Percentiles rank a stretch among this genome's conserved stretches.
phyloP scores from a whole-genome alignment of 2,329 filamentous ascomycete species.

The Aspergillus tubingensis region DNA sequence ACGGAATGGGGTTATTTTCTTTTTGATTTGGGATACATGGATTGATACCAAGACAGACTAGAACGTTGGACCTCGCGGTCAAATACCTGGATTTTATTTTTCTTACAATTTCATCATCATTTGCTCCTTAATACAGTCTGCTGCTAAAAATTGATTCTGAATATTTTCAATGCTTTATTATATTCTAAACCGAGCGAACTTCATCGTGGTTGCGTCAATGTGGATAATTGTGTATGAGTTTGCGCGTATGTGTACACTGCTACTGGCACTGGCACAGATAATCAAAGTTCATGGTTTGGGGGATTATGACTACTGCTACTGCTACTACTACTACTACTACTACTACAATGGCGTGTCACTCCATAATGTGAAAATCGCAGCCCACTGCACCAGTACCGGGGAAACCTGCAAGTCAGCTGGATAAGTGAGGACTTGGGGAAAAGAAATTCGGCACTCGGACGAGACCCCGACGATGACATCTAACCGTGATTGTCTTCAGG shows the following conservation, averaged over 20 bases:
- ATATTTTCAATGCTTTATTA: slow-evolving; percentile 14
- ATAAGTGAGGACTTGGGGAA: too few relatives aligned
- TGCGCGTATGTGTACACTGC: slow-evolving; percentile 17
- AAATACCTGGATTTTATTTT: slow-evolving; percentile 21
- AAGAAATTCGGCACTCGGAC: slow-evolving; percentile 1
- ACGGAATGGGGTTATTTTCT: slow-evolving; percentile 29
- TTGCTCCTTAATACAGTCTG: slow-evolving; percentile 3
- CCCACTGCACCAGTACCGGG: slow-evolving; percentile 10
- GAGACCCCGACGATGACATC: slow-evolving; percentile 14
- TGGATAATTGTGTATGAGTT: slow-evolving; percentile 23
- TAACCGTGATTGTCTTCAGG: slow-evolving; percentile 18
- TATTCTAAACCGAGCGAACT: slow-evolving; percentile 10
- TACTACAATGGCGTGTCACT: slow-evolving; percentile 17
- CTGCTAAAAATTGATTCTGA: background rate
- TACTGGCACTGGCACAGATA: background rate
- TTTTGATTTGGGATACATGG: slow-evolving; percentile 36
- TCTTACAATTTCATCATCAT: slow-evolving; percentile 20
- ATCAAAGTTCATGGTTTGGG: background rate
- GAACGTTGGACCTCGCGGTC: slow-evolving; percentile 43
- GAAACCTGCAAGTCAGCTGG: background rate
- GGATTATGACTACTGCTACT: slow-evolving; percentile 1
- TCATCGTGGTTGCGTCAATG: slow-evolving; percentile 20
- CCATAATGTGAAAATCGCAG: background rate
- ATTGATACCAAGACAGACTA: slow-evolving; percentile 44
- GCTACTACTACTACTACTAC: slow-evolving; percentile 10